phyloP scores from a whole-genome alignment of 192 early-diverging fungal genomes.

The Rhizophagus sp. region DNA sequence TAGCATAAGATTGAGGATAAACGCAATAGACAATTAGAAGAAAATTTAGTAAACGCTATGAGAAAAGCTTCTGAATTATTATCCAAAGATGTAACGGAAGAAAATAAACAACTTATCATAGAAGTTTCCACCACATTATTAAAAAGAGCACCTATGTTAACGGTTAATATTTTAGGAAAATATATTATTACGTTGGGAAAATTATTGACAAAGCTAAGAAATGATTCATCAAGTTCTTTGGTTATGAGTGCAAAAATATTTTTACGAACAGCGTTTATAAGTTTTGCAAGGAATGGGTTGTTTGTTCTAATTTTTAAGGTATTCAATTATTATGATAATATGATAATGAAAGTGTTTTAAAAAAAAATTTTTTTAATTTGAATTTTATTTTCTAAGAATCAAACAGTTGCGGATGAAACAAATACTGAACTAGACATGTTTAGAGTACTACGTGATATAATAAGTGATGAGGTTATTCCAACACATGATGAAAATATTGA shows the following conservation, averaged over 20 bases:
- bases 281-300: conserved; percentile 58
- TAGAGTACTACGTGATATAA: conserved; percentile 50
- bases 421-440: conserved; percentile 55
- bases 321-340: not conserved
- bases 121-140: conserved; percentile 53
- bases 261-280: conserved; percentile 52
- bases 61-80: conserved; percentile 46
- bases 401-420: conserved; percentile 42
- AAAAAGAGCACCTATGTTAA: conserved; percentile 54
- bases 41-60: conserved; percentile 40
- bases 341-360: not conserved
- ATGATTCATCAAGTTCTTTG: conserved; percentile 45
- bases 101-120: conserved; percentile 56
- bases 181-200: conserved; percentile 59
- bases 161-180: conserved; percentile 54
- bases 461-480: conserved; percentile 52
- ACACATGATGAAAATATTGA: conserved; percentile 36
- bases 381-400: conserved; percentile 23
- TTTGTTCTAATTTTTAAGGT: conserved; percentile 67
- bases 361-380: not conserved
- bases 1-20: conserved; percentile 46
- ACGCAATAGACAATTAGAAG: conserved; percentile 33
- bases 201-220: conserved; percentile 52
- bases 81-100: conserved; percentile 47
- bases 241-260: conserved; percentile 53